Base-by-base conservation (phyloP, 1,139 yeast species). In the Nakaseomyces delphensis region DNA sequence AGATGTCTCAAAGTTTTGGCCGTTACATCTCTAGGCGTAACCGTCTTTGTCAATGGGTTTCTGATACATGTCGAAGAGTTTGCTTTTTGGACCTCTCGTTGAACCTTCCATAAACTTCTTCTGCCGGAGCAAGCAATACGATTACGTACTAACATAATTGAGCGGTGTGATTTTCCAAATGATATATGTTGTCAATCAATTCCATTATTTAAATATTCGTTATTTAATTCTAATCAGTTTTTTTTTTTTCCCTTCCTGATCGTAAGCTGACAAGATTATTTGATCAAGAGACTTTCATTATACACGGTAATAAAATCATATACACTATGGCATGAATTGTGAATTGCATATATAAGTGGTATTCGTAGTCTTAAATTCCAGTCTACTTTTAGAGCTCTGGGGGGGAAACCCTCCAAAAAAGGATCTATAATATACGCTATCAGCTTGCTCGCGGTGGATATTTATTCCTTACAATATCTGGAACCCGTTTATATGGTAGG, bases 1-100 rank as follows among this genome's bases (percentile, higher is more conserved):
- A 81, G 64, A 58, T 83, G 91, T 42, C 79, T 70, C 23, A 81
- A 55, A 0, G 68, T 67, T 16, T 65, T 62, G 0, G 68, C 62
- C 7, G 66, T 54, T 2, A 50, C 51, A 27, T 53, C 59, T n/a
- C 45, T 48, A 2, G 68, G 67, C 13, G 8, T 33, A 3, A 33
- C 27, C 6, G 25, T 20, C 27, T 20, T 33, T 2, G 37, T 33
- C 27, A 21, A 21, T 21, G 37, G 37, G n/a, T 31, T 16, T 11
- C 23, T 31, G 11, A 8, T 18, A 14, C 16, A 14, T 31, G 35
- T 31, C 11, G 35, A 16, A n/a, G 18, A 7, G 11, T 19, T 31
- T 4, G 11, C 11, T 18, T 14, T 16, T 16, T 31, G 35, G 4
- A 29, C 11, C 15, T 29, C 19, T 7, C 13, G 9, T 4, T 11